Evolutionary conservation across 202 grass and related monocot species (phyloP).

Genomic region (Elaeis oleifera): DNA sequence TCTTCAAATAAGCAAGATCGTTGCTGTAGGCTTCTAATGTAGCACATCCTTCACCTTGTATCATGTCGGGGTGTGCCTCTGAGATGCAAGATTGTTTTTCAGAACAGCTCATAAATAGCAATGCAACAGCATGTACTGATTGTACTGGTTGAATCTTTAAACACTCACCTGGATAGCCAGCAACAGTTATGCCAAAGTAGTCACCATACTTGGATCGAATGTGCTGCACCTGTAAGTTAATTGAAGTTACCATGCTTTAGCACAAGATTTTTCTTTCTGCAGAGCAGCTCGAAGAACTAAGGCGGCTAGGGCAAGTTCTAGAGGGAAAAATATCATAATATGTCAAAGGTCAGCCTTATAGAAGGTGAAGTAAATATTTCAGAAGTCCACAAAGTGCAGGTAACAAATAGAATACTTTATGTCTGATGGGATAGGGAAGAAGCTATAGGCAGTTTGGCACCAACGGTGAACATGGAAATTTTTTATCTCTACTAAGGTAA

Average conservation of each 20-base stretch:
- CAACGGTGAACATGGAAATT: no score
- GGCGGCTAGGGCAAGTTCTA: no score
- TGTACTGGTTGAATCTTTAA: no score
- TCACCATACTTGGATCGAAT: conserved; percentile 59
- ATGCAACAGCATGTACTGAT: no score
- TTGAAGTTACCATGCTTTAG: conserved; percentile 18
- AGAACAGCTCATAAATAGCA: background rate
- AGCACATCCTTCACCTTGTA: conserved; percentile 52
- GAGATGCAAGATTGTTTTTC: conserved; percentile 21
- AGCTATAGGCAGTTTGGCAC: no score
- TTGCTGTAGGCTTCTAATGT: conserved; percentile 63
- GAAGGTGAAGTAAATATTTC: no score
- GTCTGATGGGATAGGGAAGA: no score
- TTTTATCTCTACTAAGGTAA: no score
- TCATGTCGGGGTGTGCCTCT: conserved; percentile 88
- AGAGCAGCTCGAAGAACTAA: no score
- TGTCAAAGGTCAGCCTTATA: background rate
- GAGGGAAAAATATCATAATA: background rate
- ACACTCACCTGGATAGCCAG: conserved; percentile 71
- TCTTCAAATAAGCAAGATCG: conserved; percentile 83
- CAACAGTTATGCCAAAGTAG: conserved; percentile 88
- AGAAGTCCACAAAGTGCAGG: no score
- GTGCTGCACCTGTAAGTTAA: conserved; percentile 59
- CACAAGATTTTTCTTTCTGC: background rate
- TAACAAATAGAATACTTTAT: no score